phyloP scores from a whole-genome alignment of 139 green algal species.

The Raphidocelis subcapitata region DNA sequence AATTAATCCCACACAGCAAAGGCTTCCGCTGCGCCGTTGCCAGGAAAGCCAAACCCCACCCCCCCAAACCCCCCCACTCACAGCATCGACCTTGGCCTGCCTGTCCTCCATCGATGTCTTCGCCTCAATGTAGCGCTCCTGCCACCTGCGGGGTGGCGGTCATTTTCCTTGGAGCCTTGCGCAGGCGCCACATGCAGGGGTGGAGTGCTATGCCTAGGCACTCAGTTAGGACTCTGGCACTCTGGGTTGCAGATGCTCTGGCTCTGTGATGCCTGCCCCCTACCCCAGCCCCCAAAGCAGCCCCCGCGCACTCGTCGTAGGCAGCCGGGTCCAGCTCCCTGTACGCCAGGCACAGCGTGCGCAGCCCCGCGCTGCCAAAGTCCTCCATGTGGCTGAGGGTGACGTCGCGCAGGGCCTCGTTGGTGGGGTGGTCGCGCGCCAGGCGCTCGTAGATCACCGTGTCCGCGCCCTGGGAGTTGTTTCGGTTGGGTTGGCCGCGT shows the following conservation, averaged over 20 bases:
- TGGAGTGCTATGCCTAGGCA: too few relatives aligned
- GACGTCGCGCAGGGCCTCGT: constrained; percentile 42
- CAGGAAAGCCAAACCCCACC: too few relatives aligned
- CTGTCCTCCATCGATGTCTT: constrained; percentile 46
- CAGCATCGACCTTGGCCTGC: constrained; percentile 47
- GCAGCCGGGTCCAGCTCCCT: constrained; percentile 39
- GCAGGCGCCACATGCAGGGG: too few relatives aligned
- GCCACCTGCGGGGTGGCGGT: constrained; percentile 22
- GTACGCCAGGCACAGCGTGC: constrained; percentile 82
- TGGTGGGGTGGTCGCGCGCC: constrained; percentile 33
- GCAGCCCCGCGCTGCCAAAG: constrained; percentile 78
- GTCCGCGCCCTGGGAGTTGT: constrained; percentile 80
- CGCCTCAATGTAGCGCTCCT: constrained; percentile 41
- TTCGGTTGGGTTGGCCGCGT: too few relatives aligned
- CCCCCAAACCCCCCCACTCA: not conserved
- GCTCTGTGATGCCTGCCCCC: too few relatives aligned
- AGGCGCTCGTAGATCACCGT: constrained; percentile 80
- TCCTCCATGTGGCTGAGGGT: constrained; percentile 70
- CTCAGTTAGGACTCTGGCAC: too few relatives aligned
- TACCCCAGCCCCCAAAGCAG: too few relatives aligned
- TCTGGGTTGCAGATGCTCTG: too few relatives aligned
- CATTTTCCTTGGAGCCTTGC: too few relatives aligned
- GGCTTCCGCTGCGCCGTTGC: too few relatives aligned
- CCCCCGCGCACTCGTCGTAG: constrained; percentile 34
- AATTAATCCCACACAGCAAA: too few relatives aligned